phyloP scores from a whole-genome alignment of 352 stramenopile species.

The Phytophthora sansomeana region DNA sequence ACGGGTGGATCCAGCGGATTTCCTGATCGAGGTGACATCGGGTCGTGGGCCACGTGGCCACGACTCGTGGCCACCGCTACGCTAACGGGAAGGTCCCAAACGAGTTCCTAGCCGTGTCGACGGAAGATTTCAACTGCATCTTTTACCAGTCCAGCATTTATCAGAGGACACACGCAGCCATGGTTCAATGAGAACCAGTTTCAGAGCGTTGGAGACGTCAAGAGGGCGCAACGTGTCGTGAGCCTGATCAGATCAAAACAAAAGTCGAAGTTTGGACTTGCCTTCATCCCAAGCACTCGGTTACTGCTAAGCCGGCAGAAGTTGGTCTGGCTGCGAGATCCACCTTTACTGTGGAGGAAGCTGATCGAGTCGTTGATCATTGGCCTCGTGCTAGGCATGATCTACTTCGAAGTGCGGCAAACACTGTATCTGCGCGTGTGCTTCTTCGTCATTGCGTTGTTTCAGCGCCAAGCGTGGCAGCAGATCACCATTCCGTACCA shows the following conservation, averaged over 20 bases:
- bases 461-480: conserved; percentile 78
- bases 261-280: conserved; percentile 57
- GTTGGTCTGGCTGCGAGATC: conserved; percentile 67
- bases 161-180: conserved; percentile 51
- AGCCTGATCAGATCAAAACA: conserved; percentile 58
- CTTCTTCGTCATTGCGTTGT: conserved; percentile 72
- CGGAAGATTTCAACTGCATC: conserved; percentile 62
- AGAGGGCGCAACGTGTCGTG: conserved; percentile 62
- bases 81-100: conserved; percentile 42
- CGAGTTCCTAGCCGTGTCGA: conserved; percentile 31
- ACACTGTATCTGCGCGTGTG: conserved; percentile 76
- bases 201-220: conserved; percentile 64
- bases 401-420: conserved; percentile 65
- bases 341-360: conserved; percentile 68
- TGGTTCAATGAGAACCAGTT: conserved; percentile 70
- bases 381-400: conserved; percentile 25
- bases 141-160: conserved; percentile 68
- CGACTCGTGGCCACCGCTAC: conserved; percentile 53
- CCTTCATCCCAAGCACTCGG: conserved; percentile 50
- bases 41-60: too few species aligned
- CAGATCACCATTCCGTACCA: conserved; percentile 74
- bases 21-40: conserved; percentile 73
- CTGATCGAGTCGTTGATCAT: conserved; percentile 71
- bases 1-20: conserved; percentile 68
- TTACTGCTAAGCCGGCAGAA: conserved; percentile 12